Evolutionary conservation across 1,139 yeast genomes (phyloP), one percentile per base, ranked within the genome.

Genomic region (Nematodospora anomalae): DNA sequence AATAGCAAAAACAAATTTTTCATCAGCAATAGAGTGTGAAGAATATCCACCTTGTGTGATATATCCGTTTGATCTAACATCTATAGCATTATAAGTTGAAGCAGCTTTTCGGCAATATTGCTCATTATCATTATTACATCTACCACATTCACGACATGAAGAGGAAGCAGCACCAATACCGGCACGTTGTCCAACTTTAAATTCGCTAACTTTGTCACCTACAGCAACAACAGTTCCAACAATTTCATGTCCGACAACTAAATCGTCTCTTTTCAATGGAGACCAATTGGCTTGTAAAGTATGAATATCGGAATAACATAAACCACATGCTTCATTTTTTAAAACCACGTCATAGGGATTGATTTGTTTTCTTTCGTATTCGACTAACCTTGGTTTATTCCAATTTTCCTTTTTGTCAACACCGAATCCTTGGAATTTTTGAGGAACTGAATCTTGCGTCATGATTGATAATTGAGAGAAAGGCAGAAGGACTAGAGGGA

Each of bases 271-370:
- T 14, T 46, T 43, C 45, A 50, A 46, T 14, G 66, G 56, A 10
- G 62, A 52, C 61, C 74, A 67, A 42, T 68, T 72, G 22, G 78
- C 80, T 37, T 56, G 52, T 32, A 64, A 57, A 26, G 74, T 64
- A 51, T 74, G 80, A 42, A 74, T 53, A 49, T 78, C 83, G 9
- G 80, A 66, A 21, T 83, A 84, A 60, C 88, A 80, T 42, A 80
- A 66, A 23, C 86, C 85, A 53, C 85, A 76, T 37, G 67, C 66
- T 36, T 63, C 57, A 47, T 53, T 67, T 53, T 74, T 59, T 45
- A 77, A 54, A 14, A 70, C 76, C 21, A 78, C 72, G 49, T 70
- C 76, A 35, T 60, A 51, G 15, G 62, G 62, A 26, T 52, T 51
- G 40, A 70, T 49, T 26, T 58, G 57, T 45, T 71, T 70, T 35